These are phyloP conservation scores for Oemleria cerasiformis DNA, from an alignment of 306 rosid genomes.

Conservation along the genomic window DNA sequence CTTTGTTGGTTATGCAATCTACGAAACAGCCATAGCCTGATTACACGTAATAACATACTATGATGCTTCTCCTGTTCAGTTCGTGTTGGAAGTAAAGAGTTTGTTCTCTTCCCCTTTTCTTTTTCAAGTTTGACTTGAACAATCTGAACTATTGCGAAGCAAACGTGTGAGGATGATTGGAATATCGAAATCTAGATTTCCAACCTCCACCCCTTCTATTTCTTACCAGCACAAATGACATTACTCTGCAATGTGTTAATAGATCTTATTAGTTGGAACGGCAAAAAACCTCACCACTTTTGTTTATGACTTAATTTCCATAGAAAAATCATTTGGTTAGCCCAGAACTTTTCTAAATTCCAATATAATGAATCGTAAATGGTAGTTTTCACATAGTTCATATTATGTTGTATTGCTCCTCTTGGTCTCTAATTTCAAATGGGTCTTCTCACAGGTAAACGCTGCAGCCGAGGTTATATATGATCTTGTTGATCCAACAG, in stretches of 20 bases:
- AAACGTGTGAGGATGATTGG: background rate
- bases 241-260: background rate
- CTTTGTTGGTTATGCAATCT: background rate
- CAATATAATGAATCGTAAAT: background rate
- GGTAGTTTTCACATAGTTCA: background rate
- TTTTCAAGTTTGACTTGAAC: background rate
- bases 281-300: background rate
- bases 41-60: background rate
- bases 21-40: background rate
- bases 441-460: constrained; percentile 64
- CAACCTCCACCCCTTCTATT: background rate
- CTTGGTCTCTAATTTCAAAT: background rate
- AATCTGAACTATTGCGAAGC: background rate
- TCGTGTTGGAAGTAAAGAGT: no score
- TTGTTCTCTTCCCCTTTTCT: background rate
- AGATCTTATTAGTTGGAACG: background rate
- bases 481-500: constrained; percentile 98
- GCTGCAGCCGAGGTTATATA: constrained; percentile 99
- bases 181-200: background rate
- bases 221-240: background rate
- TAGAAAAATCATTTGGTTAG: background rate
- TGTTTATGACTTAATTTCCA: background rate
- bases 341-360: background rate
- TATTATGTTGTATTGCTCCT: background rate
- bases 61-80: background rate